Base-by-base conservation (phyloP, 169 alveolate genomes). In the Cryptosporidium baileyi region DNA sequence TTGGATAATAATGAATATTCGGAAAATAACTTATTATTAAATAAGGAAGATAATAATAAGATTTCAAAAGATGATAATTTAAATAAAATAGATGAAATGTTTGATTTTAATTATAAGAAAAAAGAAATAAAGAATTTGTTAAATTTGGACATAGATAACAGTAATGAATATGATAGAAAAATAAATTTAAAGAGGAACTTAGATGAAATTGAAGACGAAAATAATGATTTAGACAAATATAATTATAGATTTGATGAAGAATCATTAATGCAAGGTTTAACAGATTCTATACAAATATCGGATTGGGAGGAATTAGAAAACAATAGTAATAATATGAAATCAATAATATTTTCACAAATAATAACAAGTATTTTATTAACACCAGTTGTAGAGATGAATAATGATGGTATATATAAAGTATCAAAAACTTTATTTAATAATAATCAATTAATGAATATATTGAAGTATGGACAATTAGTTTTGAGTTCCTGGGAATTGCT, bases 341-440 rank as follows among this genome's bases (percentile, higher is more conserved):
- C 85, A 2, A 57, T 74, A 22, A 15, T 74, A 26, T 74, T 74
- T 74, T 51, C 85, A 13, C 85, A 74, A 34, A 74, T 74, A n/a
- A 57, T 57, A 40, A 38, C 85, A 7, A 54, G 85, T 54, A 54
- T 74, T 6, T 74, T 74, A 26, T 57, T 54, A 38, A 41, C 85
- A 2, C 85, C 85, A 54, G 59, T 41, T 1, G 60, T 74, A 9
- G 65, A 51, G n/a, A 40, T 74, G n/a, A 41, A 67, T 32, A 26
- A 59, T 17, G 85, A 74, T 11, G 85, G 85, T 22, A 28, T 74
- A 38, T 74, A 54, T 26, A 57, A 52, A 15, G 85, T 54, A 36
- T 51, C 65, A 8, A 51, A 32, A 36, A 52, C 85, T 26, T 34
- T 65, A 28, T 28, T 28, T 30, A 32, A 47, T 24, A 74, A 74